A percentile compares a stretch with the other conserved stretches of the same genome.
These are phyloP conservation scores for Neopestalotiopsis rosae DNA, from an alignment of 2,329 filamentous ascomycete genomes.

Conservation along the genomic window DNA sequence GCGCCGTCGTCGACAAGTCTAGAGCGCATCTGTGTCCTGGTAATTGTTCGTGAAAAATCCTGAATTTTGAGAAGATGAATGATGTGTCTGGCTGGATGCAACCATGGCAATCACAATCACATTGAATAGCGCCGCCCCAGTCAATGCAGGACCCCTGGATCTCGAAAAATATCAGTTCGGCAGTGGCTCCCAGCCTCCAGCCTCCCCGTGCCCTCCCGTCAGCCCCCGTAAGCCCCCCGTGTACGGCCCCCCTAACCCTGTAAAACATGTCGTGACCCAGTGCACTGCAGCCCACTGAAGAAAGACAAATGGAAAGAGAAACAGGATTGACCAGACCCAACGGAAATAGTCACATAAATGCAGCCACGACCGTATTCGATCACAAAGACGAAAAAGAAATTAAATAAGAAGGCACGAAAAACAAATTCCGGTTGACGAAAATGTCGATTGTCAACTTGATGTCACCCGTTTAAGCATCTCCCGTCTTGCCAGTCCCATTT, in stretches of 20 bases:
- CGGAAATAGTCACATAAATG: background rate
- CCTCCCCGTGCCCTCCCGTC: background rate
- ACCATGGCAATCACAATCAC: slow-evolving; percentile 1
- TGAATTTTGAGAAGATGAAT: background rate
- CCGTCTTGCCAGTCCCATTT: background rate
- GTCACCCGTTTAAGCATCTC: background rate
- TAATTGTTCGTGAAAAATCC: background rate
- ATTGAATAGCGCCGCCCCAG: background rate
- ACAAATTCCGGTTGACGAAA: background rate
- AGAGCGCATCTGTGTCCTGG: background rate
- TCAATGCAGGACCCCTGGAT: background rate
- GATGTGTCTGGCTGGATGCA: background rate
- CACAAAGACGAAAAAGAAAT: background rate
- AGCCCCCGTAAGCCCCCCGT: background rate
- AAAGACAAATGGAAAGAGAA: background rate
- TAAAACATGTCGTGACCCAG: background rate
- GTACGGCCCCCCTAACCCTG: background rate
- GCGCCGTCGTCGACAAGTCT: background rate
- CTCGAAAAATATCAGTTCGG: background rate
- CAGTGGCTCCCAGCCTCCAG: background rate
- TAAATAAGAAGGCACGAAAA: background rate
- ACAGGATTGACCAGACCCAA: background rate
- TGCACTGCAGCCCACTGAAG: slow-evolving; percentile 1
- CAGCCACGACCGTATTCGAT: background rate
- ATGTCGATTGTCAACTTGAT: background rate